Base-by-base conservation (phyloP, 805 yeast species). In the Scheffersomyces stipitis region DNA sequence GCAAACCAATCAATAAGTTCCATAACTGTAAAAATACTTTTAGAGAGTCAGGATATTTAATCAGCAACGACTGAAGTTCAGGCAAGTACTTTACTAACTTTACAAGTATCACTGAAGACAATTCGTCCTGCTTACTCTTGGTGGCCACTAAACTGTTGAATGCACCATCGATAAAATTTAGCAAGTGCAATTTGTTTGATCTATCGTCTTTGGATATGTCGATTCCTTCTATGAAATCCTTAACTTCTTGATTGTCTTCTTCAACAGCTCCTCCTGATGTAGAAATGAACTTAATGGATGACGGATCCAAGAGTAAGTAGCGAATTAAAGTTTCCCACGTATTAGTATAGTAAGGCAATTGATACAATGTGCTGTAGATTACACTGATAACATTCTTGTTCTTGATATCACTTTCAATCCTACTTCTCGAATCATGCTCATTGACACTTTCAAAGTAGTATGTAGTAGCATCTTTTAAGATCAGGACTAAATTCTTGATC, bases 271-370 rank as follows among this genome's bases (percentile, higher is more conserved):
- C 43, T 4, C 38, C 42, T 13, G 37, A 7, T 7, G 10, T 43
- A 6, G 49, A 37, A 5, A 30, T 33, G 35, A 53, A 59, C 4
- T 29, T 38, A 30, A 66, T 38, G 1, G 74, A 55, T 0, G 77
- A 66, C 2, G 66, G 31, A 47, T 78, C 86, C 30, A 66, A 61
- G 14, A 71, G 46, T 3, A 71, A 49, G 44, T 70, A 76, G 2
- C 64, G 56, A 1, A 72, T 42, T 9, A 77, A 48, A 14, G 60
- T 45, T 32, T 69, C 71, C 78, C 69, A 46, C 32, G 51, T 33
- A 33, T 43, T 51, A 37, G 54, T 47, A 41, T 66, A 72, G 4
- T 52, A 44, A 0, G 67, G 61, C 10, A 60, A 41, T 9, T 51
- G 51, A 37, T 63, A 69, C 3, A 77, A 41, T 10, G 49, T 40